phyloP scores from a whole-genome alignment of 257 asterid genomes.

The Solanum pimpinellifolium region DNA sequence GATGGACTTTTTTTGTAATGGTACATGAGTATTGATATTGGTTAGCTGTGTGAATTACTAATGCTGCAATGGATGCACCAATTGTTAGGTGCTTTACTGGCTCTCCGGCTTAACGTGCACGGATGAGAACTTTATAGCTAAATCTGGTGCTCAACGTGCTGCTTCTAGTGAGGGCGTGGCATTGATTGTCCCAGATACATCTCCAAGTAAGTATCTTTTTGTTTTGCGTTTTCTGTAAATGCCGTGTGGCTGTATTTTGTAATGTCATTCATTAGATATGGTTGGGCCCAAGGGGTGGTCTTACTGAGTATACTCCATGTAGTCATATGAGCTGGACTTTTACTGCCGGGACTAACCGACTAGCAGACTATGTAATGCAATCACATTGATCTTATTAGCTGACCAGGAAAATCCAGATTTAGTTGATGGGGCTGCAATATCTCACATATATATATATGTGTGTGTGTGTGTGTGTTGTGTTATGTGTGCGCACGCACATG shows the following conservation, averaged over 20 bases:
- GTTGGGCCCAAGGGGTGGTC: not conserved
- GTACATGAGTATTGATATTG: not conserved
- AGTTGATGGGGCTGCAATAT: not conserved
- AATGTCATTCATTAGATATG: not conserved
- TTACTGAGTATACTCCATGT: not conserved
- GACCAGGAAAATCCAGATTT: not conserved
- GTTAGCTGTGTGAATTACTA: not conserved
- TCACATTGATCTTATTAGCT: not conserved
- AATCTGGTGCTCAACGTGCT: constrained; percentile 95
- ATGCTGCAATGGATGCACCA: not conserved
- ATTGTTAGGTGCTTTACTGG: constrained; percentile 75
- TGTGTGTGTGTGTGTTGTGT: too few species aligned
- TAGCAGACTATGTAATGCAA: not conserved
- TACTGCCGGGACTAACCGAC: not conserved
- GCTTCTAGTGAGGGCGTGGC: constrained; percentile 80
- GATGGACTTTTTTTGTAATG: not conserved
- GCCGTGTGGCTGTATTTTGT: not conserved
- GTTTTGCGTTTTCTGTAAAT: not conserved
- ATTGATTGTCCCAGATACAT: constrained; percentile 70
- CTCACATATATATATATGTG: not conserved
- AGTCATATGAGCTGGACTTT: not conserved
- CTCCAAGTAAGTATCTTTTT: constrained; percentile 59
- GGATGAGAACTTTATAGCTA: constrained; percentile 78
- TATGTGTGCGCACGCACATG: too few species aligned
- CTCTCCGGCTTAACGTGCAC: constrained; percentile 93